Evolutionary conservation across 257 asterid species (phyloP), one percentile per base, ranked within the genome.

Genomic region (Gentiana dahurica): DNA sequence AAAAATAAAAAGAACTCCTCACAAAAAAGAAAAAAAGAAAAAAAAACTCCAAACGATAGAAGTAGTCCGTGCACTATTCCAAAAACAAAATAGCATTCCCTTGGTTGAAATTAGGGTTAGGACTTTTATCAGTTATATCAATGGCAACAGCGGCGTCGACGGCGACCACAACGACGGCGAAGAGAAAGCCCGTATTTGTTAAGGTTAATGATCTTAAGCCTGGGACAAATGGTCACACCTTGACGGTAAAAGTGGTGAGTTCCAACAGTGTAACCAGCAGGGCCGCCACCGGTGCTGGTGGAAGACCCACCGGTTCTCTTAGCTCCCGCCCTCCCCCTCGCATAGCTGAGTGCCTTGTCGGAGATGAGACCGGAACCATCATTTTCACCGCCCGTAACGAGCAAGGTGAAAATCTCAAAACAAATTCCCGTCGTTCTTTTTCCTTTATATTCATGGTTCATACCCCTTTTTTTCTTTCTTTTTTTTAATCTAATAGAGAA

Each of bases 101-200:
- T 24, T 24, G 24, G 24, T 3, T 41, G 9, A 57, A 62, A 57
- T 53, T 37, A 37, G 48, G 49, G 45, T 51, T 63, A 69, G 67
- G 79, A 68, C 8, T 74, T 52, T n/a, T 24, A 24, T 48, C 34
- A 2, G 38, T 49, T n/a, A 24, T 65, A 41, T 41, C 46, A 35
- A 61, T 70, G 75, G 63, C 76, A 5, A 70, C 79, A 38, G 64
- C 73, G 57, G 64, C 73, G 57, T 65, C 71, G n/a, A 63, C 60
- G 10, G 37, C 54, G 36, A 59, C 57, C 34, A 35, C 65, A 4
- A 43, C 66, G 7, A 45, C 68, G 33, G 49, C 63, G 12, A 74
- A 74, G 77, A 74, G 77, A 63, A 76, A 72, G 49, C 82, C 82
- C 5, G 73, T 69, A 34, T 76, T 76, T 35, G 82, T 72, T 43